Evolutionary conservation across 352 stramenopile genomes (phyloP), one percentile per base, ranked within the genome.

Genomic region (Peronospora belbahrii): DNA sequence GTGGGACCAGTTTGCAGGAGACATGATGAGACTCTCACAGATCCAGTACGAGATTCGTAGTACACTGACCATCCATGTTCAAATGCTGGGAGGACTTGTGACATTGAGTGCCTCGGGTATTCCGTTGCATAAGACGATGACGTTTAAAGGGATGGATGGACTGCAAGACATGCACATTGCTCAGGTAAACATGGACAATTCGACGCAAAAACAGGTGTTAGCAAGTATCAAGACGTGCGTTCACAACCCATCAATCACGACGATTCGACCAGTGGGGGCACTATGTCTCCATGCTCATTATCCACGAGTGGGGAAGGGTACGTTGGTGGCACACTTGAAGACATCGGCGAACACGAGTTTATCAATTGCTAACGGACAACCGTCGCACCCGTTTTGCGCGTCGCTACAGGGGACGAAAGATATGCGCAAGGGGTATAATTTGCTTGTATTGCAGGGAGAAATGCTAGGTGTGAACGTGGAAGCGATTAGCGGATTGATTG

Each of bases 141-240:
- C 20, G 15, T 80, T 83, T 10, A 49, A 65, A 2, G 79, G 79
- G 14, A 85, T 90, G 71, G 31, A 70, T 28, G 75, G 74, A 10
- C 62, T 90, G 34, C 59, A 60, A 48, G 59, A 64, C 36, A 82
- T 90, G 75, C 59, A 70, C 31, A 87, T 90, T 36, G 59, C 42
- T 2, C 56, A 60, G 7, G 69, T 88, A 17, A 55, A 81, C 23
- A 84, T 90, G 79, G 59, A 46, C 11, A 38, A 73, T 20, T 90
- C 79, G 18, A 90, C 75, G 3, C 44, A 66, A 20, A 58, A 67
- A 32, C 49, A 78, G 22, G 75, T 87, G 40, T n/a, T 82, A 25
- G 65, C 74, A 9, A 70, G 43, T 3, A 88, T 90, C 65, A 82
- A 80, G 49, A 83, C 79, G n/a, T 90, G 79, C 44, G 50, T 90